Evolutionary conservation across 208 protist genomes (phyloP), one percentile per base, ranked within the genome.

Genomic region (Sergeia podlipaevii): DNA sequence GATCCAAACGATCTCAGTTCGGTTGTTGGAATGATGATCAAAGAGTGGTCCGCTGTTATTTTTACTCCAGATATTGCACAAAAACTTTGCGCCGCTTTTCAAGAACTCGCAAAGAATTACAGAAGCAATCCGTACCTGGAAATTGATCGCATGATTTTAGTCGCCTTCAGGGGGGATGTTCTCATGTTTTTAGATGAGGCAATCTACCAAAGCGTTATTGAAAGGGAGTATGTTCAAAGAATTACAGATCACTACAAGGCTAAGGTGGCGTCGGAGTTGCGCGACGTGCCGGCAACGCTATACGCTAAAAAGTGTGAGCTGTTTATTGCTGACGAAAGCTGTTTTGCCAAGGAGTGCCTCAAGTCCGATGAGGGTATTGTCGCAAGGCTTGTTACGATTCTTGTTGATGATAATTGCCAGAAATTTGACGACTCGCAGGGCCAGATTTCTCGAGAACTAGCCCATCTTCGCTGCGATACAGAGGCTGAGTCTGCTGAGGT

Each of bases 131-230:
- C 23, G 0, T 21, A 2, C 51, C 37, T 41, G 10, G 10, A 1
- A 47, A 60, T n/a, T 38, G 59, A 10, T 38, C 33, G 33, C 17
- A 49, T 50, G 45, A 2, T 53, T 71, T 10, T 63, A 45, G 1
- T 38, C 55, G 68, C 76, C 34, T 56, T 81, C 20, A 77, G 74
- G 47, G 69, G 77, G 21, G 63, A 71, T 5, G 42, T 81, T 17
- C 62, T 61, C 10, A 77, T 81, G 60, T 58, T 81, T 1, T 60
- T 65, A 5, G 64, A 76, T 28, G 52, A 38, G n/a, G 65, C 42
- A 4, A 57, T 68, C n/a, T 81, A 81, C 41, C 37, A 42, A 18
- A 57, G 10, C 18, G 53, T 81, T 4, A 43, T 81, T 5, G 74
- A 81, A 49, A 32, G 28, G 1, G 51, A 53, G 23, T 81, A 77